Evolutionary conservation across 2,329 filamentous ascomycete species (phyloP).

Genomic region (Monilinia aucupariae): DNA sequence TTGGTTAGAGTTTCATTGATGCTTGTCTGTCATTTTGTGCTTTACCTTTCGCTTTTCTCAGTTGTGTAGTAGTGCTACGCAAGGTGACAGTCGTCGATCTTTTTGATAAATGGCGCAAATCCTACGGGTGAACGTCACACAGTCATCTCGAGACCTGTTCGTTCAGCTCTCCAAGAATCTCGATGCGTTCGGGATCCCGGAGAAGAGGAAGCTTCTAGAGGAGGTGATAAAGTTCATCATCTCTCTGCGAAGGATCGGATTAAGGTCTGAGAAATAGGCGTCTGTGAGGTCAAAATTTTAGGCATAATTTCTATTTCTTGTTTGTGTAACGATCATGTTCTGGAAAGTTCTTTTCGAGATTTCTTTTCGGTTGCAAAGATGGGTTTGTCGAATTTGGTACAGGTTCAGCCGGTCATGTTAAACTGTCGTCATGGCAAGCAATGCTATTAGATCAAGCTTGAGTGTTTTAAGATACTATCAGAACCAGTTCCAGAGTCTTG

Average conservation of each 20-base stretch:
- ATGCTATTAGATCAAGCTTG: too few relatives aligned
- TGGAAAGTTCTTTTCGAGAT: neutral
- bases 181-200: neutral
- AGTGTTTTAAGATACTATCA: neutral
- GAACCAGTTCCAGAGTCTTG: neutral
- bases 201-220: neutral
- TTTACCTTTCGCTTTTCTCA: neutral
- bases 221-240: neutral
- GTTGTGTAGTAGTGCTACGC: neutral
- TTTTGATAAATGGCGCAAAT: conserved; percentile 5
- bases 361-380: neutral
- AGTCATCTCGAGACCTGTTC: neutral
- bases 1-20: neutral
- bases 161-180: neutral
- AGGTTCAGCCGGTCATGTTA: neutral
- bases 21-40: neutral
- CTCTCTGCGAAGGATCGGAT: neutral
- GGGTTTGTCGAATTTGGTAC: neutral
- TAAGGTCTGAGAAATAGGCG: neutral
- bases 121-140: neutral
- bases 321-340: neutral
- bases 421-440: neutral
- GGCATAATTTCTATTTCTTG: neutral
- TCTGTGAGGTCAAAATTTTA: neutral
- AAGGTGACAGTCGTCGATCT: neutral